These are phyloP conservation scores for Neopestalotiopsis sp. DNA, from an alignment of 2,329 filamentous ascomycete genomes.

Conservation along the genomic window DNA sequence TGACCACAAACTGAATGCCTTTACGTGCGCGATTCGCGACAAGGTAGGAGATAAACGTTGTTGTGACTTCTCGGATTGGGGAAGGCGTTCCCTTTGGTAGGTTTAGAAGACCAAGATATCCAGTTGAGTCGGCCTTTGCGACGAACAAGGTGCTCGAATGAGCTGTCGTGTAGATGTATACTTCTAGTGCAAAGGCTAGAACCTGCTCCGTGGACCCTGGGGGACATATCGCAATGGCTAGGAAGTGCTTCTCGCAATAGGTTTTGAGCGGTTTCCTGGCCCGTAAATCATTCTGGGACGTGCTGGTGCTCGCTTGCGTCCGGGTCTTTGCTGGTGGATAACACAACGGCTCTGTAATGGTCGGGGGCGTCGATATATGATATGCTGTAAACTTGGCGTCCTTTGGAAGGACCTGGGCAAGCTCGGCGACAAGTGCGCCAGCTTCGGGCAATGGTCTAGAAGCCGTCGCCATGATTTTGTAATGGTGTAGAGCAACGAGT, in stretches of 20 bases:
- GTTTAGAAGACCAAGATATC: constrained; percentile 74
- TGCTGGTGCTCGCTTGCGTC: not conserved
- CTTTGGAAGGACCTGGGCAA: constrained; percentile 59
- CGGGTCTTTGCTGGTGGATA: constrained; percentile 70
- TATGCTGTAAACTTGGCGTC: constrained; percentile 70
- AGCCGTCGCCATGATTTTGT: constrained; percentile 25
- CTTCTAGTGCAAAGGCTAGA: constrained; percentile 82
- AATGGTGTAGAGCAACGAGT: not conserved
- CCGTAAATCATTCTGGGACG: constrained; percentile 65
- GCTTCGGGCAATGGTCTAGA: constrained; percentile 20
- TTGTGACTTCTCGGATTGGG: constrained; percentile 75
- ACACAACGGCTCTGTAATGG: constrained; percentile 76
- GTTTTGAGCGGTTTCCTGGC: constrained; percentile 54
- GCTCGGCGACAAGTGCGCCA: constrained; percentile 41
- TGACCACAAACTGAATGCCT: constrained; percentile 75
- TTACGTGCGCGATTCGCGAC: constrained; percentile 69
- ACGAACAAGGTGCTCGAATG: constrained; percentile 88
- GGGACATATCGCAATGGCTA: constrained; percentile 56
- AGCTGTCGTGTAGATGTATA: constrained; percentile 84
- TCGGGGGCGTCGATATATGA: constrained; percentile 87
- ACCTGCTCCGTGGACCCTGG: constrained; percentile 51
- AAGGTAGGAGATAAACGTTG: constrained; percentile 78
- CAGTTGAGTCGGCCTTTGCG: constrained; percentile 96
- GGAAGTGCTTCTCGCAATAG: constrained; percentile 84
- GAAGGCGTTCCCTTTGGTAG: constrained; percentile 69